Base-by-base conservation (phyloP, 1,284 basidiomycete genomes). In the Sporisorium exsertum region DNA sequence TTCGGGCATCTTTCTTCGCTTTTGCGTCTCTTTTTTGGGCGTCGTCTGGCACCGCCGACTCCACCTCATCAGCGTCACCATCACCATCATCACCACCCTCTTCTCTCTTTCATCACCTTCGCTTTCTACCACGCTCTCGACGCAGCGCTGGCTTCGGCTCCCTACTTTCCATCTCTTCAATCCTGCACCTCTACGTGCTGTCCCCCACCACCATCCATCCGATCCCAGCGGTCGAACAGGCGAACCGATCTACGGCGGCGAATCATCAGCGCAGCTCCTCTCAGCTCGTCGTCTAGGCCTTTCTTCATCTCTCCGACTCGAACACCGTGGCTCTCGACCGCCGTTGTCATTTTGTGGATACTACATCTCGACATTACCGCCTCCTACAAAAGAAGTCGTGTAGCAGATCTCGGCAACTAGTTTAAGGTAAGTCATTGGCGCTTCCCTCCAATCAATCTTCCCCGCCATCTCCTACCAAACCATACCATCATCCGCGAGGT, bases 381-480 rank as follows among this genome's bases (percentile, higher is more conserved):
- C n/a, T 40, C 15, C 35, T 15, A 42, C 22, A 27, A 26, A 42
- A 40, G 13, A 27, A 37, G 16, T 27, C 35, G 50, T 32, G 27
- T 49, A 5, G 35, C 24, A n/a, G 18, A 29, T 16, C n/a, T 45
- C 45, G 59, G 58, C 59, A 61, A 40, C 27, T 37, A 40, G 10
- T 16, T 24, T 68, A 58, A 68, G 65, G 65, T 68, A 54, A 62
- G 65, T 68, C 4, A 8, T 45, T 33, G 10, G n/a, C 20, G 20
- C 56, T 40, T 26, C 50, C 16, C 24, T 13, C n/a, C 24, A 12
- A 40, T 35, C 10, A 2, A 6, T 24, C 22, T 15, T 15, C 26
- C 29, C 22, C 7, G 18, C 32, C 9, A 26, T 15, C 27, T 32
- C 37, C 12, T 46, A 32, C 27, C n/a, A 5, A 9, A 8, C 8